These are phyloP conservation scores for Gossypium davidsonii DNA, from an alignment of 441 rosid species.

Conservation along the genomic window DNA sequence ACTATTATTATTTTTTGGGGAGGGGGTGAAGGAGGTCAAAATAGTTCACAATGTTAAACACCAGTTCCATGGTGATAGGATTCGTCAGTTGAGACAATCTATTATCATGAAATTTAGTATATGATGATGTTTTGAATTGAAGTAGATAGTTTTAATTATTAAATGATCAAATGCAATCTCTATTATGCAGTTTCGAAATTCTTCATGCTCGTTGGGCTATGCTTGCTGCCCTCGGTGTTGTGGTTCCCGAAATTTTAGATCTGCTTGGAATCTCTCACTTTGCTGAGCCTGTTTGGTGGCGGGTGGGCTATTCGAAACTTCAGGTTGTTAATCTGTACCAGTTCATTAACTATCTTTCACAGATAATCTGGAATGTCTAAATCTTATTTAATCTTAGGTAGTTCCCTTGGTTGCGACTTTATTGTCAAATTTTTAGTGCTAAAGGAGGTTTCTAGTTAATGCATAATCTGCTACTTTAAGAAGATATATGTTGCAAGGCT, in stretches of 20 bases:
- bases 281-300: slow-evolving; percentile 88
- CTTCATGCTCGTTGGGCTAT: slow-evolving; percentile 97
- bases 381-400: background rate
- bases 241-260: slow-evolving; percentile 75
- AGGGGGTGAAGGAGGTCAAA: background rate
- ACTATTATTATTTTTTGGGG: no score
- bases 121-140: background rate
- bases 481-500: background rate
- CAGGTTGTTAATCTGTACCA: slow-evolving; percentile 35
- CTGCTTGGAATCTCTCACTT: slow-evolving; percentile 63
- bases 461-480: background rate
- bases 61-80: background rate
- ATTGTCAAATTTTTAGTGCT: background rate
- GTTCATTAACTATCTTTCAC: background rate
- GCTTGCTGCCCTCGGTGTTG: slow-evolving; percentile 87
- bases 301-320: slow-evolving; percentile 89
- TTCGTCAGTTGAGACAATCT: background rate
- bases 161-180: background rate
- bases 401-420: slow-evolving; percentile 4
- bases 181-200: slow-evolving; percentile 68
- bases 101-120: background rate
- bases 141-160: background rate
- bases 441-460: background rate
- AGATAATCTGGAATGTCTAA: background rate
- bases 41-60: background rate